Evolutionary conservation across 148 eudicot genomes (phyloP).

Genomic region (Spergularia marina): DNA sequence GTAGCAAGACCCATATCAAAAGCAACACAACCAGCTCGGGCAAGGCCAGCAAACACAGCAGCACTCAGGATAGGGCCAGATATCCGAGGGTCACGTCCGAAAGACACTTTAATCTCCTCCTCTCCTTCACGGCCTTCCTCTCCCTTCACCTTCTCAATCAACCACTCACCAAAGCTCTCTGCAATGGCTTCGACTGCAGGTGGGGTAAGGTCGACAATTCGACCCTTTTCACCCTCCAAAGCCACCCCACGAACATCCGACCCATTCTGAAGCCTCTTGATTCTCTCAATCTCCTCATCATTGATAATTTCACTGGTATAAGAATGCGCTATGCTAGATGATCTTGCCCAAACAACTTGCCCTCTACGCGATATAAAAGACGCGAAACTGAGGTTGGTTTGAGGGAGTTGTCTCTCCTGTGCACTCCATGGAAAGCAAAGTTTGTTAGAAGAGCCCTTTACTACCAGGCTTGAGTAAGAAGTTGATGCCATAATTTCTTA

Average conservation of each 20-base stretch:
- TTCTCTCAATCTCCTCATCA: conserved; percentile 75
- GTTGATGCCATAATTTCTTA: conserved; percentile 5
- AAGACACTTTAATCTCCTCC: conserved; percentile 50
- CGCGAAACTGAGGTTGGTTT: conserved; percentile 3
- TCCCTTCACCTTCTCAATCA: conserved; percentile 32
- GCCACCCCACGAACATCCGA: conserved; percentile 94
- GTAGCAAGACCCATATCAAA: conserved; percentile 94
- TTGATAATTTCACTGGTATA: background rate
- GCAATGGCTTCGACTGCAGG: conserved; percentile 82
- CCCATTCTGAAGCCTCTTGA: conserved; percentile 85
- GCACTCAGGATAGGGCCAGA: conserved; percentile 62
- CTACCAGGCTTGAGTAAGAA: conserved; percentile 1
- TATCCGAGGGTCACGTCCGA: conserved; percentile 78
- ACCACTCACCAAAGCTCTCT: conserved; percentile 96
- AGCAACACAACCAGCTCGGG: conserved; percentile 56
- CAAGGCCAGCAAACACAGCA: conserved; percentile 73
- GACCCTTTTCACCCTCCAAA: conserved; percentile 71
- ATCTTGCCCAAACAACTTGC: background rate
- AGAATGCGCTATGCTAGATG: conserved; percentile 8
- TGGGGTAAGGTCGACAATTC: conserved; percentile 67
- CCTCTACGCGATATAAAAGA: background rate
- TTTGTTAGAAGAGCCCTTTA: background rate
- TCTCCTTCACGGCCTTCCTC: conserved; percentile 11
- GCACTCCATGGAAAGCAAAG: background rate
- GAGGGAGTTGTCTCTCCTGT: background rate